A percentile compares a stretch with the other conserved stretches of the same genome.
These are phyloP conservation scores for Pseudonectria foliicola DNA, from an alignment of 2,329 filamentous ascomycete species.

Conservation along the genomic window DNA sequence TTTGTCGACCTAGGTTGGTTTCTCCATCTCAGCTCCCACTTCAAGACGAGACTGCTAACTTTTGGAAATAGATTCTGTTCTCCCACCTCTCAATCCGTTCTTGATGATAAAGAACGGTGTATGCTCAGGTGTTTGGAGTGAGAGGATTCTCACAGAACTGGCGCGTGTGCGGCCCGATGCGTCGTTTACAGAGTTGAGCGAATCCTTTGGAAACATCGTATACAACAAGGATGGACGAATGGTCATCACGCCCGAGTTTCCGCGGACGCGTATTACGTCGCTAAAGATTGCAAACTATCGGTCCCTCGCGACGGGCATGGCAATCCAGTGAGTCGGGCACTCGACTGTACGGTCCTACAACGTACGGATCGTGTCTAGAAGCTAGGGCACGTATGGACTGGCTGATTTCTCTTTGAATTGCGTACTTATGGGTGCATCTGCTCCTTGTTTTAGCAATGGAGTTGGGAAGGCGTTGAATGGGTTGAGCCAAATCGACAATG, in stretches of 20 bases:
- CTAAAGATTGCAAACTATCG: conserved; percentile 53
- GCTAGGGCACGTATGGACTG: too few relatives aligned
- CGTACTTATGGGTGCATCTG: too few relatives aligned
- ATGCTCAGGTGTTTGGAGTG: conserved; percentile 67
- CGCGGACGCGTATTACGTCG: conserved; percentile 45
- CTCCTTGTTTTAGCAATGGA: too few relatives aligned
- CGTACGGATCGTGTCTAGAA: too few relatives aligned
- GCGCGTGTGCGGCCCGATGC: conserved; percentile 50
- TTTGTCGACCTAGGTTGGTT: conserved; percentile 63
- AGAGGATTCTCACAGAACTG: conserved; percentile 56
- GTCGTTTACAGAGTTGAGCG: conserved; percentile 54
- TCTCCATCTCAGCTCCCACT: not conserved
- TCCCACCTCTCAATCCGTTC: conserved; percentile 65
- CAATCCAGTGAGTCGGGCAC: conserved; percentile 24
- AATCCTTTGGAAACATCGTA: conserved; percentile 54
- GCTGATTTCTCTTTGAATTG: too few relatives aligned
- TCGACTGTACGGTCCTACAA: too few relatives aligned
- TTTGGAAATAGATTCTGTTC: conserved; percentile 50
- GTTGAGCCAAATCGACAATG: conserved; percentile 6
- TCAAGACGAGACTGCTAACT: conserved; percentile 11
- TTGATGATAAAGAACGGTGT: conserved; percentile 55
- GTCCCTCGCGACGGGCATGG: conserved; percentile 36
- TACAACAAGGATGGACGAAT: conserved; percentile 53
- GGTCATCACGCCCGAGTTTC: conserved; percentile 49
- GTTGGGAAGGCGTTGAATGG: conserved; percentile 16